Percentiles rank a stretch among this genome's conserved stretches.
Conservation (phyloP, 1,284 basidiomycete species). For the Cutaneotrichosporon sp. region DNA sequence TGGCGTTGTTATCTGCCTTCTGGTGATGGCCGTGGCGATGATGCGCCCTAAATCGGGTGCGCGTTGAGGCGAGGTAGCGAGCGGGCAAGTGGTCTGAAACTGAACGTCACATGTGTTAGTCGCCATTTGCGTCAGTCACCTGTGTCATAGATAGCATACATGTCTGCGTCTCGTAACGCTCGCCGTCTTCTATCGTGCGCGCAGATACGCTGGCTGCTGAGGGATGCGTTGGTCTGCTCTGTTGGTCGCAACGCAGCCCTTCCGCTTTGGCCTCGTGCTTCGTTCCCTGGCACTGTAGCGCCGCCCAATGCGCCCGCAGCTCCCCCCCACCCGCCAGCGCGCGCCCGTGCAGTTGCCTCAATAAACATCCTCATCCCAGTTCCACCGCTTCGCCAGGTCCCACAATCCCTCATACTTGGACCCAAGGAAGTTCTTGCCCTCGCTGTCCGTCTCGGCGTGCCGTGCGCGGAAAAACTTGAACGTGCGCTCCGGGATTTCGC, state of each 20-base stretch:
- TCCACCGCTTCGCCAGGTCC: slow-evolving; percentile 80
- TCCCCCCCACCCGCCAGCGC: neutral
- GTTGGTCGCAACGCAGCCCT: neutral
- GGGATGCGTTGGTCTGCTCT: too few species aligned
- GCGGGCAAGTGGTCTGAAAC: neutral
- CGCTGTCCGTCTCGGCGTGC: slow-evolving; percentile 78
- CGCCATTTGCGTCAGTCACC: neutral
- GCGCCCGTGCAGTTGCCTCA: neutral
- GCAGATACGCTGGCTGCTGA: too few species aligned
- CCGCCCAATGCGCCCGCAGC: too few species aligned
- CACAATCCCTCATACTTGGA: slow-evolving; percentile 64
- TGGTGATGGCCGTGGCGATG: neutral
- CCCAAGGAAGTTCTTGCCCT: slow-evolving; percentile 73
- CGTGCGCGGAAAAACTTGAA: slow-evolving; percentile 80
- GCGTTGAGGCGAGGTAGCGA: neutral
- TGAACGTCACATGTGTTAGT: neutral
- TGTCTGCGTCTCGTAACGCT: neutral
- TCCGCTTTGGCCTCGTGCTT: too few species aligned
- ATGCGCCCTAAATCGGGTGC: neutral
- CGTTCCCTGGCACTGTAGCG: too few species aligned
- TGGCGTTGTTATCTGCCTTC: neutral
- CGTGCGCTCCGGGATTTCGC: slow-evolving; percentile 74
- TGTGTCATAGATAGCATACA: neutral
- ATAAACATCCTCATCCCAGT: slow-evolving; percentile 51
- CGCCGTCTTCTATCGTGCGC: too few species aligned